A percentile compares a stretch with the other conserved stretches of the same genome.
Evolutionary conservation across 345 rosid genomes (phyloP).

Genomic region (Eucalyptus decipiens): DNA sequence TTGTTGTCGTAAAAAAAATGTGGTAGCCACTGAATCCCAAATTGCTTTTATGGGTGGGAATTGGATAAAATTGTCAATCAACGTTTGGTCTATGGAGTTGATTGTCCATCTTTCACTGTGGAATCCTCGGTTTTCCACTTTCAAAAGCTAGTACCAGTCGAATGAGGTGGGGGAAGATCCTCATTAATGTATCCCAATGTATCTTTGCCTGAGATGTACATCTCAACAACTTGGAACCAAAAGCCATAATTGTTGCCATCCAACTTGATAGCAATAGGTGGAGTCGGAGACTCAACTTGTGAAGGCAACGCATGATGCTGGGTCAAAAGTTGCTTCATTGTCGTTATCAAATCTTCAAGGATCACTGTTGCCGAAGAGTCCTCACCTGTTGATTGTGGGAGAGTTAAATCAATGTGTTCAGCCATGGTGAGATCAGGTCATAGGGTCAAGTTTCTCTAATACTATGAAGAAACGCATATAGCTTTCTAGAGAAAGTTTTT

Average conservation of each 20-base stretch:
- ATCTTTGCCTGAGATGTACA: neutral
- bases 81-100: neutral
- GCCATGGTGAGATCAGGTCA: neutral
- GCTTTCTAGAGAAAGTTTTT: neutral
- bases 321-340: neutral
- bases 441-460: neutral
- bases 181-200: neutral
- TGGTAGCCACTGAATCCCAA: neutral
- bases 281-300: neutral
- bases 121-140: neutral
- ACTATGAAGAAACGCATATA: neutral
- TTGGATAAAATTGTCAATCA: neutral
- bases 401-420: neutral
- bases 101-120: neutral
- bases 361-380: neutral
- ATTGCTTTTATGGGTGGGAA: neutral
- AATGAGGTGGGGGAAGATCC: neutral
- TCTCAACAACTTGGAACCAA: neutral
- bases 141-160: fast-evolving
- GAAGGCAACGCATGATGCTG: neutral
- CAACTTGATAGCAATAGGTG: neutral
- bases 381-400: neutral
- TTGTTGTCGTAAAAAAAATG: neutral
- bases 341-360: neutral
- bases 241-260: neutral